These are phyloP conservation scores for Ilyonectria mors-panacis DNA, from an alignment of 2,329 filamentous ascomycete genomes.

Conservation along the genomic window DNA sequence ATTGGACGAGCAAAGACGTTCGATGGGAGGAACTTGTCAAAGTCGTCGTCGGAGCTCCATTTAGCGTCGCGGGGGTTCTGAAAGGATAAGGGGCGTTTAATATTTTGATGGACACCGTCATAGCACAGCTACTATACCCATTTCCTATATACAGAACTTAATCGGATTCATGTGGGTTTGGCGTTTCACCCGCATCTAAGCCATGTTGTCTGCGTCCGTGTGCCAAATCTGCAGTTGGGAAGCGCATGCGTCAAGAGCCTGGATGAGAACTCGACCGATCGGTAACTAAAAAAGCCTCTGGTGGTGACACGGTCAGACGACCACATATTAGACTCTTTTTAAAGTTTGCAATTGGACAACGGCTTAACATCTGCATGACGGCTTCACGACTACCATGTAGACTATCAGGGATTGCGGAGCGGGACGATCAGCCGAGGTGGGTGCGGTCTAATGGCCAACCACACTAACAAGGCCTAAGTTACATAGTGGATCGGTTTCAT, in stretches of 20 bases:
- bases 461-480: too few species aligned
- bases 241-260: neutral
- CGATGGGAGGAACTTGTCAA: constrained; percentile 40
- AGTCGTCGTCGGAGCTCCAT: constrained; percentile 47
- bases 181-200: neutral
- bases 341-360: too few species aligned
- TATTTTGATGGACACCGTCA: neutral
- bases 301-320: too few species aligned
- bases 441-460: too few species aligned
- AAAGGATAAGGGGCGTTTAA: neutral
- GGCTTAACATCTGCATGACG: too few species aligned
- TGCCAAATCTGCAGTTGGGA: neutral
- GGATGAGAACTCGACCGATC: too few species aligned
- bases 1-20: constrained; percentile 27
- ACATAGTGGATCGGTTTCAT: too few species aligned
- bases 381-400: too few species aligned
- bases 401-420: too few species aligned
- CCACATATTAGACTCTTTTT: too few species aligned
- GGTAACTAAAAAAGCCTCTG: too few species aligned
- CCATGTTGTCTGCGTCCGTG: neutral
- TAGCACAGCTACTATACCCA: constrained; percentile 4
- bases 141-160: neutral
- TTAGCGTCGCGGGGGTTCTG: constrained; percentile 43
- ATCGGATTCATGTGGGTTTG: neutral
- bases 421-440: too few species aligned